A percentile compares a stretch with the other conserved stretches of the same genome.
Conservation (phyloP, 1,284 basidiomycete genomes). For the Heterobasidion irregulare region DNA sequence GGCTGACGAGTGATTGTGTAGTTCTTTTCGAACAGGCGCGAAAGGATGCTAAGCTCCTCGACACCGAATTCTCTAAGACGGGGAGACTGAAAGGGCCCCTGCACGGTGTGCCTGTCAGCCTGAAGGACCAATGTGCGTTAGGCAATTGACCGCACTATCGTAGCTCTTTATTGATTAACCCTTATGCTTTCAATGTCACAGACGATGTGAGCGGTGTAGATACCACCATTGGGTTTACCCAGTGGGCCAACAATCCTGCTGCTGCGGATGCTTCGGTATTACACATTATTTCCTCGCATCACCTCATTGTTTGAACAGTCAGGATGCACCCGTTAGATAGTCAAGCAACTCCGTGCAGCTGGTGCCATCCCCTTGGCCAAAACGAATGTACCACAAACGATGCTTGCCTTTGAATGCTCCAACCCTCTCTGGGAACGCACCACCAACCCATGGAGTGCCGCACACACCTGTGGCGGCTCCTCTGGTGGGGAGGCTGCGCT, state of each 20-base stretch:
- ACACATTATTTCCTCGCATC: constrained; percentile 15
- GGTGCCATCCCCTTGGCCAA: constrained; percentile 59
- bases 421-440: constrained; percentile 79
- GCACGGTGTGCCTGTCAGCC: constrained; percentile 76
- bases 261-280: constrained; percentile 46
- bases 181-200: background rate
- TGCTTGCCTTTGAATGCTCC: constrained; percentile 82
- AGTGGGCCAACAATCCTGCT: constrained; percentile 54
- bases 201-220: constrained; percentile 5
- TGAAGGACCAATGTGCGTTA: constrained; percentile 62
- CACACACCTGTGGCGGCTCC: constrained; percentile 68
- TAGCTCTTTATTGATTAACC: background rate
- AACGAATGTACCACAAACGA: constrained; percentile 78
- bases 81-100: constrained; percentile 60
- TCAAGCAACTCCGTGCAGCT: constrained; percentile 33
- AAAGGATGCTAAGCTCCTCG: constrained; percentile 53
- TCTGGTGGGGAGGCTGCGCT: constrained; percentile 77
- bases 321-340: constrained; percentile 16
- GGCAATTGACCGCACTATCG: background rate
- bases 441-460: constrained; percentile 59
- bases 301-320: background rate
- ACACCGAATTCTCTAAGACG: constrained; percentile 55
- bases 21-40: constrained; percentile 67
- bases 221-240: constrained; percentile 37
- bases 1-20: constrained; percentile 15